A percentile compares a stretch with the other conserved stretches of the same genome.
phyloP scores from a whole-genome alignment of 148 eudicot species.

The Chenopodium quinoa region DNA sequence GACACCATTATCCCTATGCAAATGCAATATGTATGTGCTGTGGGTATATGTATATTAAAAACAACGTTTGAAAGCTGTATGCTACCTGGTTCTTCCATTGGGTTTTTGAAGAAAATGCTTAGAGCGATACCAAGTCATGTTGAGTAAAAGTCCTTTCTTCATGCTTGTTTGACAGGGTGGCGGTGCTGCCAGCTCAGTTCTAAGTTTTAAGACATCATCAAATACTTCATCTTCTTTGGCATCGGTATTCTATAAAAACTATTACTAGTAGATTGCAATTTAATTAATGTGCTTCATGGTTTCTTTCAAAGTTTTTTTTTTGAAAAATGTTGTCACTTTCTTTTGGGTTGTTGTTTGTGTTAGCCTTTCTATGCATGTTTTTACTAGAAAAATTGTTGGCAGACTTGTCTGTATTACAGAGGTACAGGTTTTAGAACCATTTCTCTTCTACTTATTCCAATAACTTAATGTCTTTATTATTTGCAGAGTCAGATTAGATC shows the following conservation, averaged over 20 bases:
- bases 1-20: neutral
- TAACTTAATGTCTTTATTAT: too few species aligned
- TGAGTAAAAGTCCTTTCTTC: constrained; percentile 10
- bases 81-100: neutral
- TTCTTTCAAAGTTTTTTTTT: neutral
- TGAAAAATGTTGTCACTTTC: neutral
- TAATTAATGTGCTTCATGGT: neutral
- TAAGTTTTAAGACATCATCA: constrained; percentile 64
- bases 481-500: too few species aligned
- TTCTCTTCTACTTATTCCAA: too few species aligned
- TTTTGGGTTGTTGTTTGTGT: neutral
- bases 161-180: constrained; percentile 59
- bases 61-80: neutral
- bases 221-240: constrained; percentile 48
- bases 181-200: constrained; percentile 49
- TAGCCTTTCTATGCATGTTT: neutral
- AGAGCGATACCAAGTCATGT: neutral
- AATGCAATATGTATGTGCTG: neutral
- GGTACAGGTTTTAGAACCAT: neutral
- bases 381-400: neutral
- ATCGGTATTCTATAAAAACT: constrained; percentile 47
- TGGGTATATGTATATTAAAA: neutral
- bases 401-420: neutral
- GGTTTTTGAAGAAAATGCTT: neutral
- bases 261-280: neutral